Percentiles rank a stretch among this genome's conserved stretches.
Conservation (phyloP, 108 stramenopile genomes). For the Discostella stelligeroides region DNA sequence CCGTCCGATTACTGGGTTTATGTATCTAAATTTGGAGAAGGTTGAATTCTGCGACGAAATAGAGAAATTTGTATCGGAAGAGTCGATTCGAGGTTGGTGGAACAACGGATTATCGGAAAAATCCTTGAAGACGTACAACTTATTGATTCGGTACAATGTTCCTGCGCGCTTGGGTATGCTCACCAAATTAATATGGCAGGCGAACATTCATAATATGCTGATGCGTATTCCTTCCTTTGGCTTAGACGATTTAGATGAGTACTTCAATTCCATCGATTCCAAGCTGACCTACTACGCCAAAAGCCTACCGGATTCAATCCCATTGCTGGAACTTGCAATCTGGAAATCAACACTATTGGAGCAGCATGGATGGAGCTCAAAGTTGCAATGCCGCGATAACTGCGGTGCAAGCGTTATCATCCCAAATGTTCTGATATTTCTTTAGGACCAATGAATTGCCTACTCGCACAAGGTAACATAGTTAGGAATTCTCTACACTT, state of each 20-base stretch:
- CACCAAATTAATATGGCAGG: background rate
- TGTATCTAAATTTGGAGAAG: background rate
- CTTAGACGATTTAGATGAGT: background rate
- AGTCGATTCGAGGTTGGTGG: background rate
- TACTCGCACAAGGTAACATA: too few species aligned
- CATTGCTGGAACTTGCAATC: background rate
- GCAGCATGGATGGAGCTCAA: too few species aligned
- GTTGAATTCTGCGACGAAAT: background rate
- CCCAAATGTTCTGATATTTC: too few species aligned
- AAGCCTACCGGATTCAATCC: background rate
- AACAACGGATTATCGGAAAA: background rate
- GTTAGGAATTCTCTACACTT: too few species aligned
- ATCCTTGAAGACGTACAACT: background rate
- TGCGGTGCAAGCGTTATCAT: too few species aligned
- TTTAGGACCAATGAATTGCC: too few species aligned
- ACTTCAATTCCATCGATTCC: background rate
- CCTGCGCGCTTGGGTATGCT: background rate
- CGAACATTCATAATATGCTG: background rate
- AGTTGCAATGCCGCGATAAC: too few species aligned
- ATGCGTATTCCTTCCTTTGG: background rate
- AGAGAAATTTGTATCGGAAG: background rate
- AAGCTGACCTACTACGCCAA: background rate
- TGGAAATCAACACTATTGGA: background rate
- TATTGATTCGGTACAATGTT: background rate
- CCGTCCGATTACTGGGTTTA: too few species aligned